Evolutionary conservation across 202 grass and related monocot species (phyloP), one percentile per base, ranked within the genome.

Genomic region (Carex arenaria): DNA sequence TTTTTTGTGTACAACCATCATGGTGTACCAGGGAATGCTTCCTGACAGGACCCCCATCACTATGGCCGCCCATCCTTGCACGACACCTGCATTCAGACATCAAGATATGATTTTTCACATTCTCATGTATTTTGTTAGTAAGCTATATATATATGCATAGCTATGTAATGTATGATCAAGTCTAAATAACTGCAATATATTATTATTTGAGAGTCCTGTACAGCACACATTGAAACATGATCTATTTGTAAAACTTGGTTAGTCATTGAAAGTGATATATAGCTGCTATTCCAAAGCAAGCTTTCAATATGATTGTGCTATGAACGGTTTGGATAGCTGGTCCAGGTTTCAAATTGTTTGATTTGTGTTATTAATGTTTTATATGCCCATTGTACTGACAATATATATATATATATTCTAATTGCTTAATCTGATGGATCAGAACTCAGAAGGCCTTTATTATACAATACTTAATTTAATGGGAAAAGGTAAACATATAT

Each of bases 1-100:
- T 8, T 85, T 84, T 83, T 87, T 90, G 86, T 97, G 94, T 54
- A 97, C 32, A 10, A 97, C 87, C 91, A 93, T 97, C 94, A 93
- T 97, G 11, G 89, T 97, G 91, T 91, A 91, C 91, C 91, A 97
- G 3, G 94, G 94, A 61, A 97, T 86, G 86, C 94, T 97, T 7
- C 91, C 89, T 10, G 89, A 62, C 22, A 97, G 84, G n/a, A 93
- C 70, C n/a, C 89, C 94, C 91, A 93, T 97, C 70, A 87, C 82
- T 47, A 97, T 90, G 2, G 94, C 87, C 10, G 94, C 89, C 89
- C 89, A 97, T 17, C 87, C 84, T 83, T 93, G 91, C 75, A 97
- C 91, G 36, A 97, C 60, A 65, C 93, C 93, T 96, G 78, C 15
- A 20, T 52, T 78, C 10, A 5, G 3, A 59, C 14, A 14, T 11